phyloP scores from a whole-genome alignment of 2,329 filamentous ascomycete species.

The Tricladium varicosporioides region DNA sequence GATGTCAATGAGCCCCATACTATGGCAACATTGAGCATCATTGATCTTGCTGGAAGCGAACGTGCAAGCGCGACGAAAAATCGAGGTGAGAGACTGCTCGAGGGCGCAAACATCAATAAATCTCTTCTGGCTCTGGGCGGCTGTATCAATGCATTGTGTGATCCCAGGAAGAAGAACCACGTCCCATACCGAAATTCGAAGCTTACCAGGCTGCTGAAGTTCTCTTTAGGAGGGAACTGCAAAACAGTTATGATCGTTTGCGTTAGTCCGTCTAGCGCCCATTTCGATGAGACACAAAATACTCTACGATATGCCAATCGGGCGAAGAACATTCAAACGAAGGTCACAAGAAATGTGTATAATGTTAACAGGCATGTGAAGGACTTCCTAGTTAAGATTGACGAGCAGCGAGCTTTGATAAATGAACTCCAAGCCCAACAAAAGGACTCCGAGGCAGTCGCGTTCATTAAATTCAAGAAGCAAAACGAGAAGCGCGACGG shows the following conservation, averaged over 20 bases:
- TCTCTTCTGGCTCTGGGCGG: conserved; percentile 90
- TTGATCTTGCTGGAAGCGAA: conserved; percentile 94
- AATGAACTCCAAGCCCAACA: conserved; percentile 93
- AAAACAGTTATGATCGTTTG: conserved; percentile 99
- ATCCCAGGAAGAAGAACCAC: conserved; percentile 86
- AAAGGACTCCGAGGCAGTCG: conserved; percentile 78
- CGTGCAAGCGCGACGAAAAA: conserved; percentile 97
- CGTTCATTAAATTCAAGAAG: conserved; percentile 87
- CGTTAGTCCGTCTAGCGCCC: conserved; percentile 91
- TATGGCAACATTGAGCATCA: conserved; percentile 97
- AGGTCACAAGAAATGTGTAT: conserved; percentile 98
- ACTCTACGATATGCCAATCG: conserved; percentile 95
- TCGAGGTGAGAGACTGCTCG: conserved; percentile 81
- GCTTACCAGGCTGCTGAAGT: conserved; percentile 90
- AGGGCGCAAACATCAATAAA: conserved; percentile 99
- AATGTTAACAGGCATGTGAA: conserved; percentile 99
- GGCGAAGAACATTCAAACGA: conserved; percentile 99
- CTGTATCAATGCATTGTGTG: conserved; percentile 97
- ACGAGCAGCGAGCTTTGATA: conserved; percentile 96
- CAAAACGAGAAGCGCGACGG: conserved; percentile 80
- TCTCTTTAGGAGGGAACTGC: conserved; percentile 95
- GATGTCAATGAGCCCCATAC: conserved; percentile 92
- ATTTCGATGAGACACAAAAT: conserved; percentile 98
- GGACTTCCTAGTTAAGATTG: conserved; percentile 98
- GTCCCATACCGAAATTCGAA: conserved; percentile 98